Evolutionary conservation across 495 filamentous ascomycete genomes (phyloP), one percentile per base, ranked within the genome.

Genomic region (Annulohypoxylon maeteangense): DNA sequence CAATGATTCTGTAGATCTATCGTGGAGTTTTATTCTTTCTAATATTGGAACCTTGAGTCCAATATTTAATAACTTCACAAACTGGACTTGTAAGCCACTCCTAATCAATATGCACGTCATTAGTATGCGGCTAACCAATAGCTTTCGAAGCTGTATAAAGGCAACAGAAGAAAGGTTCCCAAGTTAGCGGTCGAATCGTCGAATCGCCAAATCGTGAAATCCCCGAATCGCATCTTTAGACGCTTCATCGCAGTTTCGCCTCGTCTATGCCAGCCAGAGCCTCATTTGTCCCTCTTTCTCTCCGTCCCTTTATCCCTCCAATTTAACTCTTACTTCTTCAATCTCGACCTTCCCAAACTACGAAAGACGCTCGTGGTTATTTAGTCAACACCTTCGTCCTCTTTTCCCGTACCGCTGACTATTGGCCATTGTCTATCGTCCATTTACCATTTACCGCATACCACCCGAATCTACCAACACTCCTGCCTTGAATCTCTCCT

Each of bases 1-100:
- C 66, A 57, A 50, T 58, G 29, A 23, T 47, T 50, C 40, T 51
- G 32, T 57, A 63, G 31, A 29, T 62, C 34, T 56, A 54, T 54
- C 60, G 31, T 45, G 51, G 11, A 45, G 44, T 65, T 32, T 31
- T 7, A n/a, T 6, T 65, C 22, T 4, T 44, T 7, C 23, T 7
- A 45, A 45, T 14, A 25, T 44, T 44, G 40, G 40, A 44, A 44
- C n/a, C 20, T 44, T 14, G 5, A 20, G 22, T 23, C n/a, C 11
- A 18, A 64, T 64, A 55, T 23, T 8, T 16, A 18, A 64, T 64
- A 55, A 38, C 27, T 38, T 25, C 10, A 8, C 10, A 47, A 3
- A 8, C 27, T n/a, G 36, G 20, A 27, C 14, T 48, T 57, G 61
- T 63, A 44, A 54, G 48, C 12, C 12, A 23, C 18, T 27, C 29